Percentiles rank a stretch among this genome's conserved stretches.
Evolutionary conservation across 1,139 yeast species (phyloP).

Genomic region (Suhomyces taliae): DNA sequence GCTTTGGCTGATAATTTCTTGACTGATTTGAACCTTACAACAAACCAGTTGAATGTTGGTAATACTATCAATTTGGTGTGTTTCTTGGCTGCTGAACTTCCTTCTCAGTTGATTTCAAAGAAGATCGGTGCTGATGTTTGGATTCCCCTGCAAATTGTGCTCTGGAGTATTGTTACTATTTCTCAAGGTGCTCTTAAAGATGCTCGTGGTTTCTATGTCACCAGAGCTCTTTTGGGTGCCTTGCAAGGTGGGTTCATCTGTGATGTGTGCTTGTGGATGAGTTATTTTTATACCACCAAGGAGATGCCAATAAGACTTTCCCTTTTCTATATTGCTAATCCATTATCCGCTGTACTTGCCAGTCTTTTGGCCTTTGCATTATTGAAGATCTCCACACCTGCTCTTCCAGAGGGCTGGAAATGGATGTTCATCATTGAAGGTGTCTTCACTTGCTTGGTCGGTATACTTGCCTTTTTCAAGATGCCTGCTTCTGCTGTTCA

Average conservation of each 20-base stretch:
- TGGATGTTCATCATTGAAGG: slow-evolving; percentile 42
- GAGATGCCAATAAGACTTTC: slow-evolving; percentile 30
- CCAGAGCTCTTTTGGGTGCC: slow-evolving; percentile 30
- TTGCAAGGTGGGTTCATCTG: slow-evolving; percentile 34
- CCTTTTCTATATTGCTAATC: slow-evolving; percentile 26
- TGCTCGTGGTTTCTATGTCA: slow-evolving; percentile 23
- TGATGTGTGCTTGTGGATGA: slow-evolving; percentile 32
- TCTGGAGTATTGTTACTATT: slow-evolving; percentile 54
- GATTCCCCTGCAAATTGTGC: slow-evolving; percentile 51
- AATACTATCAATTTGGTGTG: slow-evolving; percentile 45
- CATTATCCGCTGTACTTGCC: slow-evolving; percentile 22
- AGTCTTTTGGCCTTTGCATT: slow-evolving; percentile 33
- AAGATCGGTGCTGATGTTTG: slow-evolving; percentile 54
- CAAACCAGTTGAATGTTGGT: slow-evolving; percentile 50
- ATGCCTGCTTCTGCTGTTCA: slow-evolving; percentile 38
- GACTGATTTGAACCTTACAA: slow-evolving; percentile 42
- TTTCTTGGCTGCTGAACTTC: slow-evolving; percentile 53
- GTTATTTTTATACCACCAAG: slow-evolving; percentile 28
- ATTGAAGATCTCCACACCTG: slow-evolving; percentile 18
- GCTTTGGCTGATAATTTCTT: slow-evolving; percentile 52
- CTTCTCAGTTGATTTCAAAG: slow-evolving; percentile 55
- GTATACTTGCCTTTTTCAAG: slow-evolving; percentile 28
- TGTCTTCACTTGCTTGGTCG: slow-evolving; percentile 27
- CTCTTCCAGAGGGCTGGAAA: slow-evolving; percentile 28
- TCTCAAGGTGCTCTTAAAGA: slow-evolving; percentile 42